A percentile compares a stretch with the other conserved stretches of the same genome.
These are phyloP conservation scores for Hydnum rufescens DNA, from an alignment of 768 basidiomycete species.

Conservation along the genomic window DNA sequence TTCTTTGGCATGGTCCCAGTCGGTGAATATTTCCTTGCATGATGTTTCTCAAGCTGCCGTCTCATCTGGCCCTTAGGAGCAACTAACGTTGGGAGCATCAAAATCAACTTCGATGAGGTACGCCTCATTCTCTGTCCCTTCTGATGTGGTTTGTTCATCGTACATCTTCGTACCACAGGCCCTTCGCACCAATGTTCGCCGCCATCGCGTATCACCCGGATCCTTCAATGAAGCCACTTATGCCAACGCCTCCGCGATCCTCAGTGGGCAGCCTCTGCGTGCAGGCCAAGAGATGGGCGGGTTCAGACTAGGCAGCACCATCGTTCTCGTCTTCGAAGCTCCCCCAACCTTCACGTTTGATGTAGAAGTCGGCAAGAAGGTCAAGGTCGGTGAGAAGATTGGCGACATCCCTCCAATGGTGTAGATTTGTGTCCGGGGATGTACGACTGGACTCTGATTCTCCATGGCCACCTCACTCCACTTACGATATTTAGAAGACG, in stretches of 20 bases:
- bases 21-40: constrained; percentile 22
- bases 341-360: constrained; percentile 43
- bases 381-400: constrained; percentile 69
- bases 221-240: constrained; percentile 89
- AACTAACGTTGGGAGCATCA: constrained; percentile 93
- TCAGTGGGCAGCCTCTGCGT: constrained; percentile 72
- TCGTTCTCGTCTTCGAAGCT: constrained; percentile 93
- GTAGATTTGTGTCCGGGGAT: too few relatives aligned
- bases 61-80: constrained; percentile 22
- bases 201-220: constrained; percentile 44
- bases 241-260: constrained; percentile 56
- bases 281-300: constrained; percentile 95
- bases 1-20: constrained; percentile 98
- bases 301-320: constrained; percentile 85
- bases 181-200: constrained; percentile 70
- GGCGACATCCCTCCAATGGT: constrained; percentile 29
- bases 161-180: constrained; percentile 24
- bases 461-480: background rate
- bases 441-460: background rate
- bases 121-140: constrained; percentile 4
- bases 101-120: constrained; percentile 84
- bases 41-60: background rate
- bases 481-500: background rate
- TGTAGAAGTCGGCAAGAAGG: constrained; percentile 62
- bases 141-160: background rate